These are phyloP conservation scores for Pseudogymnoascus sp. DNA, from an alignment of 2,329 filamentous ascomycete species.

Conservation along the genomic window DNA sequence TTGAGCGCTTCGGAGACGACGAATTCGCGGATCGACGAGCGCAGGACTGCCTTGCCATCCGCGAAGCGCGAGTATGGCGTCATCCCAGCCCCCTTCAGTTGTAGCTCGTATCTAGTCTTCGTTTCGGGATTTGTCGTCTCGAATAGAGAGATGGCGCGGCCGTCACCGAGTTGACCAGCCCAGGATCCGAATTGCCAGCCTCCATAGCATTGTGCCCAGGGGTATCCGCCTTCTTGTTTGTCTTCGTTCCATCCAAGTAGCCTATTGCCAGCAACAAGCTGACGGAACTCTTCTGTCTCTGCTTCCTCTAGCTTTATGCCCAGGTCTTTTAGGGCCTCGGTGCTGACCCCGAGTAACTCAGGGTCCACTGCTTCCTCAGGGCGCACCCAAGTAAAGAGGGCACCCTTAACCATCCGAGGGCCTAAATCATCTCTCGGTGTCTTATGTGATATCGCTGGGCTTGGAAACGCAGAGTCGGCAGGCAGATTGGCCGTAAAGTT, in stretches of 20 bases:
- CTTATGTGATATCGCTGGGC: slow-evolving; percentile 72
- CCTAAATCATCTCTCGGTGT: slow-evolving; percentile 69
- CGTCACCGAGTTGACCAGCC: slow-evolving; percentile 94
- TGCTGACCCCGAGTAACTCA: slow-evolving; percentile 75
- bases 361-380: slow-evolving; percentile 66
- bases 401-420: slow-evolving; percentile 76
- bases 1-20: slow-evolving; percentile 85
- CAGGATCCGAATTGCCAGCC: slow-evolving; percentile 76
- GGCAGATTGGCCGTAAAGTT: slow-evolving; percentile 61
- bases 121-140: slow-evolving; percentile 72
- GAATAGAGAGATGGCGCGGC: slow-evolving; percentile 88
- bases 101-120: slow-evolving; percentile 74
- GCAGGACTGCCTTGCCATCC: slow-evolving; percentile 86
- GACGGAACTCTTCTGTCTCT: slow-evolving; percentile 64
- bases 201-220: slow-evolving; percentile 98
- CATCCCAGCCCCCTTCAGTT: slow-evolving; percentile 86
- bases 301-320: slow-evolving; percentile 65
- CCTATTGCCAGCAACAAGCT: slow-evolving; percentile 74
- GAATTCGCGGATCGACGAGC: slow-evolving; percentile 91
- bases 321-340: slow-evolving; percentile 72
- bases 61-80: slow-evolving; percentile 96
- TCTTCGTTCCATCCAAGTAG: slow-evolving; percentile 72
- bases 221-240: slow-evolving; percentile 66
- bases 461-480: slow-evolving; percentile 70
- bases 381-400: slow-evolving; percentile 84